phyloP scores from a whole-genome alignment of 169 alveolate species.

The Babesia ovis region DNA sequence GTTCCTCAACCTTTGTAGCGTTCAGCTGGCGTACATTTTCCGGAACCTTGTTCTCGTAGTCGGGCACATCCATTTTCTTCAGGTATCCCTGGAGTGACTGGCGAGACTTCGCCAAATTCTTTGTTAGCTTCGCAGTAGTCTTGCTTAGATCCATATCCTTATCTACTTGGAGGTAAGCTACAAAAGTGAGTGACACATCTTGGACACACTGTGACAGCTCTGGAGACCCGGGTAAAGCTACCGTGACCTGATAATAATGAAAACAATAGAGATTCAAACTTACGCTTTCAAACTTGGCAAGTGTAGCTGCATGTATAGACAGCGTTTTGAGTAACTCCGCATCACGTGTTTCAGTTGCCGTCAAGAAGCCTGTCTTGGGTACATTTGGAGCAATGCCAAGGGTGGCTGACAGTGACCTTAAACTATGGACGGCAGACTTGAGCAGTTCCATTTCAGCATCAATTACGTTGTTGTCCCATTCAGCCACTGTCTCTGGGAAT shows the following conservation, averaged over 20 bases:
- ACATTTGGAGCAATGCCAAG: constrained; percentile 78
- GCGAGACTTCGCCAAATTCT: constrained; percentile 31
- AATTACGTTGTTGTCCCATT: constrained; percentile 49
- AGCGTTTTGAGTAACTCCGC: constrained; percentile 54
- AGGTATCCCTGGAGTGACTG: constrained; percentile 70
- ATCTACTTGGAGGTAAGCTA: constrained; percentile 55
- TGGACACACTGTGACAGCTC: constrained; percentile 59
- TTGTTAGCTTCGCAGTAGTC: constrained; percentile 56
- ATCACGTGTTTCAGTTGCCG: constrained; percentile 63
- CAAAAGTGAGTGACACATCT: constrained; percentile 36
- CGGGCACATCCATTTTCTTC: constrained; percentile 77
- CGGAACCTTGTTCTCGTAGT: constrained; percentile 84
- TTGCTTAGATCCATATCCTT: constrained; percentile 54
- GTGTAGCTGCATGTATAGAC: constrained; percentile 58
- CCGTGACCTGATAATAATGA: constrained; percentile 14
- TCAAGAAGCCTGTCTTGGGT: constrained; percentile 67
- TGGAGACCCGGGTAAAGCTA: constrained; percentile 20
- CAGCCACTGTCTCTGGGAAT: constrained; percentile 57
- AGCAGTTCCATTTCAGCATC: constrained; percentile 62
- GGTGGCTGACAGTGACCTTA: constrained; percentile 75
- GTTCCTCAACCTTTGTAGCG: constrained; percentile 76
- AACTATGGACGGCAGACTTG: constrained; percentile 67
- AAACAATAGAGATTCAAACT: not conserved
- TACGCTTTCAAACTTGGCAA: constrained; percentile 61
- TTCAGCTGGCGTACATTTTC: constrained; percentile 76